Percentiles rank a stretch among this genome's conserved stretches.
Conservation (phyloP, 805 yeast genomes). For the Suhomyces xylopsoci region DNA sequence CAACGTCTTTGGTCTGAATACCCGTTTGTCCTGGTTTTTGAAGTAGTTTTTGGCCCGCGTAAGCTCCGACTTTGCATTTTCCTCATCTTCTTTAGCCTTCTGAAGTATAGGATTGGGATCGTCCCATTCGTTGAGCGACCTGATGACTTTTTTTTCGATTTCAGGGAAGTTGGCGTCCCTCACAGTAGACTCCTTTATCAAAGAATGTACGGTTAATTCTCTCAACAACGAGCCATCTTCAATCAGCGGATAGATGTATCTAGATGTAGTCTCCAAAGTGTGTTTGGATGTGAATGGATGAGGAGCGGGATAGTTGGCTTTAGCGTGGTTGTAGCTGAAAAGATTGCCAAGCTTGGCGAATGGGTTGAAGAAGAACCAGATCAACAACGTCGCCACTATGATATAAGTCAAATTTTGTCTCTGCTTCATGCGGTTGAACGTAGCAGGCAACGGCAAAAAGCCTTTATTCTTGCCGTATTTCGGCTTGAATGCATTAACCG, state of each 20-base stretch:
- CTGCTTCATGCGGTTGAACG: conserved; percentile 17
- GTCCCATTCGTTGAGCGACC: conserved; percentile 43
- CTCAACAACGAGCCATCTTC: conserved; percentile 64
- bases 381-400: conserved; percentile 13
- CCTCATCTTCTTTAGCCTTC: conserved; percentile 44
- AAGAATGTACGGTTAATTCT: conserved; percentile 50
- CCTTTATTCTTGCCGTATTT: conserved; percentile 19
- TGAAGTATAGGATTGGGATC: conserved; percentile 36
- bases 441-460: conserved; percentile 29
- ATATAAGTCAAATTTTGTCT: conserved; percentile 14
- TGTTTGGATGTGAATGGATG: conserved; percentile 33
- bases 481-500: conserved; percentile 25
- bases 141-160: conserved; percentile 30
- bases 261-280: conserved; percentile 44
- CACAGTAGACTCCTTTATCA: conserved; percentile 49
- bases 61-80: conserved; percentile 42
- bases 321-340: conserved; percentile 6
- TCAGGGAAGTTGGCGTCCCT: conserved; percentile 43
- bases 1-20: conserved; percentile 35
- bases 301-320: conserved; percentile 24
- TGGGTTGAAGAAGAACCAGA: conserved; percentile 23
- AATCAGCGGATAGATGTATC: conserved; percentile 68
- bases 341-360: conserved; percentile 4
- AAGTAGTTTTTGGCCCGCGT: conserved; percentile 53
- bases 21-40: conserved; percentile 63